Evolutionary conservation across 1,284 basidiomycete species (phyloP), one percentile per base, ranked within the genome.

Genomic region (Pyrrhoderma noxium): DNA sequence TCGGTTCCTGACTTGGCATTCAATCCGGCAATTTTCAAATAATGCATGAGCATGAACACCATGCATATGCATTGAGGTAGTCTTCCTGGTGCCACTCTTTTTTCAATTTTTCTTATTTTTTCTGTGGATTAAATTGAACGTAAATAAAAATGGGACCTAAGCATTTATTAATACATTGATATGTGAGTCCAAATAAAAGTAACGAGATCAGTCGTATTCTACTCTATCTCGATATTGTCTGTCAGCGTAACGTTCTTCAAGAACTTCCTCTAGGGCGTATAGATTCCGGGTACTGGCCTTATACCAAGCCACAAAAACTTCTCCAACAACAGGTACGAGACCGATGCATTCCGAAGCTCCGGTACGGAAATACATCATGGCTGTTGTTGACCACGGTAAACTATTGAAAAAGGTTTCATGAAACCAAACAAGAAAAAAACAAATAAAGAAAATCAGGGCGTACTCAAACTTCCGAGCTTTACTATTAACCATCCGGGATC

Each of bases 231-330:
- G 23, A n/a, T 27, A 14, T 8, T 25, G 9, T 34, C 13, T 27
- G 5, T 34, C 44, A 31, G n/a, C n/a, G n/a, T 31, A 11, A 19
- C 48, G 48, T 31, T 50, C 19, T 27, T 43, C 48, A 19, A 64
- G 47, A 45, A 57, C 62, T 50, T 60, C 60, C 39, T 63, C 62
- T 23, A 89, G 69, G 19, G 89, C 66, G 2, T 74, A 74, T 1
- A 89, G 91, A 62, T 96, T 96, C 57, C 93, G 75, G 41, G 81
- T 88, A 67, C 96, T 97, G n/a, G 91, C 82, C 65, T 91, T 93
- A 76, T 75, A 95, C 8, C 68, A 70, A 45, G 72, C 91, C 62
- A 93, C 66, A 3, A 83, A 64, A 44, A 96, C 63, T 64, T 93
- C 91, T 2, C 93, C 93, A 0, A 79, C 74, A 36, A 91, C 42